phyloP scores from a whole-genome alignment of 2,329 filamentous ascomycete genomes.

The Colletotrichum navitas region DNA sequence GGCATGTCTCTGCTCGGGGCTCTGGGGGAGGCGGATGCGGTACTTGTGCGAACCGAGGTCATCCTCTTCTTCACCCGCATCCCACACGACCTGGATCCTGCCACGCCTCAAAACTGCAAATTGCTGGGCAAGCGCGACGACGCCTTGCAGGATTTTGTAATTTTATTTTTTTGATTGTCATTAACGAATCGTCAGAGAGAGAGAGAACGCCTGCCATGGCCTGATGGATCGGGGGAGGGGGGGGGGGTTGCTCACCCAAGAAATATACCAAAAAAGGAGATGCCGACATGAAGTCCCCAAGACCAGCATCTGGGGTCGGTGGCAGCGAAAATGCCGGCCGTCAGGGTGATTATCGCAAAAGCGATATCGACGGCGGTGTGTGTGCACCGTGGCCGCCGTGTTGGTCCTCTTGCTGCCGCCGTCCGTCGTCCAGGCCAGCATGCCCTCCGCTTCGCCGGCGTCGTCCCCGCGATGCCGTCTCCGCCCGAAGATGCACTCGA shows the following conservation, averaged over 20 bases:
- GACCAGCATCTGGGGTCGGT: neutral
- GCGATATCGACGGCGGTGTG: neutral
- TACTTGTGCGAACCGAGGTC: constrained; percentile 33
- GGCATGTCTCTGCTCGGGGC: constrained; percentile 24
- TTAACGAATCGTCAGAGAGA: too few species aligned
- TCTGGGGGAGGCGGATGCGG: constrained; percentile 34
- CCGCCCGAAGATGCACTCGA: constrained; percentile 32
- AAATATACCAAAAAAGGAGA: constrained; percentile 1
- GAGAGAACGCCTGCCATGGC: too few species aligned
- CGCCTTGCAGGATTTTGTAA: too few species aligned
- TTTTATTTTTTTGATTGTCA: neutral
- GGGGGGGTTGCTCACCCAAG: constrained; percentile 32
- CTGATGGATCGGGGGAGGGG: neutral
- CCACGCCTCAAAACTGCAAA: constrained; percentile 29
- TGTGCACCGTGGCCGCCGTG: neutral
- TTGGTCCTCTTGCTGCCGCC: neutral
- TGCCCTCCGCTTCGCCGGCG: neutral
- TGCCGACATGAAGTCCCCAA: neutral
- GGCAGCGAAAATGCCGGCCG: neutral
- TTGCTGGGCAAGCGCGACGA: constrained; percentile 29
- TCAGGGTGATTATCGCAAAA: constrained; percentile 9
- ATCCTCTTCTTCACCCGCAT: constrained; percentile 25
- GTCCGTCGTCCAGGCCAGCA: constrained; percentile 4
- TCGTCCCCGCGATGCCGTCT: constrained; percentile 1
- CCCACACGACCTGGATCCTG: constrained; percentile 24